Evolutionary conservation across 768 basidiomycete genomes (phyloP).

Genomic region (Leccinellum albellum): DNA sequence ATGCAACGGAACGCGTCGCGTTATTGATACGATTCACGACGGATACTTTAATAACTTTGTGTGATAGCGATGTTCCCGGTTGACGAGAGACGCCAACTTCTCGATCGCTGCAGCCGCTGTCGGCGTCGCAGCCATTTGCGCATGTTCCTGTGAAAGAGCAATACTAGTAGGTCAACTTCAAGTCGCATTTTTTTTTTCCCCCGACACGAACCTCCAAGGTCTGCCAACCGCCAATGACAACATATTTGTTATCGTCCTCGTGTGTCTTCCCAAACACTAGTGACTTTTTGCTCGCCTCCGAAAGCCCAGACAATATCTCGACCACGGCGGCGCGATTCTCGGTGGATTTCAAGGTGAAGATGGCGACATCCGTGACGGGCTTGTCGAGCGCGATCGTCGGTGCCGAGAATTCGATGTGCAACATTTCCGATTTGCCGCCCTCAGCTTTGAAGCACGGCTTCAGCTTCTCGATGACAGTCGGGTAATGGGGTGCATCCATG

Average conservation of each 20-base stretch:
- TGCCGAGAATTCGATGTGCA: slow-evolving; percentile 21
- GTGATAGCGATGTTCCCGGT: slow-evolving; percentile 15
- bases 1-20: background rate
- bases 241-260: slow-evolving; percentile 19
- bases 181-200: background rate
- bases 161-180: background rate
- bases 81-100: slow-evolving; percentile 10
- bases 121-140: slow-evolving; percentile 5
- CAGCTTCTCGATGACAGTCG: slow-evolving; percentile 1
- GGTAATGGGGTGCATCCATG: slow-evolving; percentile 4
- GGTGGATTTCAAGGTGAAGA: slow-evolving; percentile 20
- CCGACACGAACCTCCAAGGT: slow-evolving; percentile 21
- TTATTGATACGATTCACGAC: background rate
- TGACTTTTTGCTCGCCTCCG: slow-evolving; percentile 5
- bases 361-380: slow-evolving; percentile 22
- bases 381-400: slow-evolving; percentile 11
- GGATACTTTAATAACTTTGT: slow-evolving; percentile 6
- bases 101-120: slow-evolving; percentile 4
- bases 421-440: slow-evolving; percentile 8
- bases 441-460: background rate
- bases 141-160: slow-evolving; percentile 13
- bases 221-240: slow-evolving; percentile 21
- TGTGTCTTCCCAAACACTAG: slow-evolving; percentile 20
- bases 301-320: slow-evolving; percentile 9
- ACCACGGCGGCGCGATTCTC: slow-evolving; percentile 19